These are phyloP conservation scores for Neurospora tetrasperma DNA, from an alignment of 495 filamentous ascomycete genomes.

Conservation along the genomic window DNA sequence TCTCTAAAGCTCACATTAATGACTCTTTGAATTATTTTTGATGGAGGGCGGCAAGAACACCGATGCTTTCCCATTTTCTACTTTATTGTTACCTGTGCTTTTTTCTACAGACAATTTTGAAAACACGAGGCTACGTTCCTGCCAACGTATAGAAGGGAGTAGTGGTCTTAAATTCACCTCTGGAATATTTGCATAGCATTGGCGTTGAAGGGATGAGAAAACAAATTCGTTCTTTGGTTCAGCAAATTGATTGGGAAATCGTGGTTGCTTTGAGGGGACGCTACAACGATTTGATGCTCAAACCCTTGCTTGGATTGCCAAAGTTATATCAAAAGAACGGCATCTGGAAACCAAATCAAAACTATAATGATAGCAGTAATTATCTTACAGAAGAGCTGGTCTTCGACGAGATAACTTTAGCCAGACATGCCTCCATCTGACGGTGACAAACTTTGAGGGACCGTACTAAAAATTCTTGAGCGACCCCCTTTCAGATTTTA, in stretches of 20 bases:
- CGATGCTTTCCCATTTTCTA: not conserved
- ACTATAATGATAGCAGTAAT: not conserved
- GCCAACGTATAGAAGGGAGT: not conserved
- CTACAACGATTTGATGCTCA: too few species aligned
- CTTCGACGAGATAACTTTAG: not conserved
- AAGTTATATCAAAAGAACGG: not conserved
- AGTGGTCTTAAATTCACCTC: not conserved
- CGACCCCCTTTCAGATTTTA: not conserved
- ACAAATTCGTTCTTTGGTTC: not conserved
- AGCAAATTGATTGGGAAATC: not conserved
- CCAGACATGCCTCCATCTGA: not conserved
- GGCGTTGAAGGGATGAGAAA: not conserved
- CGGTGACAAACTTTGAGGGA: not conserved
- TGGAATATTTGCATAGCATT: not conserved
- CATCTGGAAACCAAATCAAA: not conserved
- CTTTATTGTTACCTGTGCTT: not conserved
- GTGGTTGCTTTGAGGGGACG: not conserved
- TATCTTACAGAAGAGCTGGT: not conserved
- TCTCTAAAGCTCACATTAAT: not conserved
- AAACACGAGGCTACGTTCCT: not conserved
- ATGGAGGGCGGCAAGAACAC: not conserved
- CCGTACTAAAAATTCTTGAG: not conserved
- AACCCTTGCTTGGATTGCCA: not conserved
- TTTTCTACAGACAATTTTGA: not conserved
- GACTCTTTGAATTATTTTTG: not conserved